These are phyloP conservation scores for Inga leiocalycina DNA, from an alignment of 306 rosid species.

Conservation along the genomic window DNA sequence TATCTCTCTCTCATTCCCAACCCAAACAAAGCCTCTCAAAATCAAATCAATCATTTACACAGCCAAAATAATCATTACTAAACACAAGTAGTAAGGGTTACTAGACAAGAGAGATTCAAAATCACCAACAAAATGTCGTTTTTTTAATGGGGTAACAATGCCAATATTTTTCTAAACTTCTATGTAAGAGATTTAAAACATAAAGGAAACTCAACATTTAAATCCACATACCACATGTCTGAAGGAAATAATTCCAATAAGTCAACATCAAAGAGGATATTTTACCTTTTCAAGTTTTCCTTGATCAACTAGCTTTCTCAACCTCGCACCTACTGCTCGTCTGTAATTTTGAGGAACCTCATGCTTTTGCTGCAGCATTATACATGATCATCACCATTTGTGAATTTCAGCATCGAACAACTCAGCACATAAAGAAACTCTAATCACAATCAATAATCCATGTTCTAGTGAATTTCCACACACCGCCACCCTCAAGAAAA, in stretches of 20 bases:
- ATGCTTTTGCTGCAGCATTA: constrained; percentile 76
- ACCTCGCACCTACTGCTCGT: constrained; percentile 63
- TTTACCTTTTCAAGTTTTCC: constrained; percentile 88
- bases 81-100: neutral
- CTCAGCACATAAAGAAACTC: constrained; percentile 21
- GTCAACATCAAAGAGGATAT: constrained; percentile 4
- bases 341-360: constrained; percentile 61
- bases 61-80: neutral
- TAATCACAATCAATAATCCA: neutral
- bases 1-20: neutral
- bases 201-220: neutral
- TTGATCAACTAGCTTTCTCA: constrained; percentile 74
- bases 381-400: constrained; percentile 33
- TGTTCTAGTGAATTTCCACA: neutral
- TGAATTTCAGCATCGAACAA: constrained; percentile 27
- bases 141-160: neutral
- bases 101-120: neutral
- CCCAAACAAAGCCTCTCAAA: neutral
- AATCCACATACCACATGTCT: neutral
- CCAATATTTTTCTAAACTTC: neutral
- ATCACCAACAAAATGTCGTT: neutral
- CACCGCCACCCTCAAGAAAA: neutral
- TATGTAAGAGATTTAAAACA: neutral
- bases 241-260: constrained; percentile 9
- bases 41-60: neutral